These are phyloP conservation scores for Metschnikowia cubensis DNA, from an alignment of 805 yeast species.

Conservation along the genomic window DNA sequence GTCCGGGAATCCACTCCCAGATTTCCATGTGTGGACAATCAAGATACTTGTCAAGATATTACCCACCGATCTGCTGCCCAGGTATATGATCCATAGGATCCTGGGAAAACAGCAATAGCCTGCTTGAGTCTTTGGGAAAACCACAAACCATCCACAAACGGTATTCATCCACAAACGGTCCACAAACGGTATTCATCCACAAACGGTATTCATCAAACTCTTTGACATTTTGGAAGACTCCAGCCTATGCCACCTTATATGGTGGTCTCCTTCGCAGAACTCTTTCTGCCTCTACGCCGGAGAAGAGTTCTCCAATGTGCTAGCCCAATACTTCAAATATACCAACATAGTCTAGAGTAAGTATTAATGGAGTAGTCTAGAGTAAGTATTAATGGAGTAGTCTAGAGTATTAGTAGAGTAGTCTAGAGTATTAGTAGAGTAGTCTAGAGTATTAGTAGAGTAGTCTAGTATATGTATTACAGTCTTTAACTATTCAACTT, in stretches of 20 bases:
- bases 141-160: no score
- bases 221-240: constrained; percentile 87
- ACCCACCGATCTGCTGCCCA: constrained; percentile 1
- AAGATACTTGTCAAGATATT: not conserved
- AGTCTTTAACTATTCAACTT: no score
- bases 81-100: constrained; percentile 4
- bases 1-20: constrained; percentile 3
- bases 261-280: constrained; percentile 74
- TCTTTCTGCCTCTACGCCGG: constrained; percentile 80
- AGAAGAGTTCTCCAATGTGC: constrained; percentile 79
- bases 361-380: no score
- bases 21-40: constrained; percentile 1
- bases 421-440: no score
- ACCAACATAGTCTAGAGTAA: constrained; percentile 46
- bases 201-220: no score
- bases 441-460: no score
- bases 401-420: no score
- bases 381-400: no score
- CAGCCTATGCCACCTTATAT: constrained; percentile 66
- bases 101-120: constrained; percentile 9
- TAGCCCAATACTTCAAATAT: constrained; percentile 50
- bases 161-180: constrained; percentile 86
- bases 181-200: constrained; percentile 69
- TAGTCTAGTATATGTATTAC: no score
- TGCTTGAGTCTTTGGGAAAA: constrained; percentile 20